Evolutionary conservation across 345 rosid species (phyloP).

Genomic region (Eucalyptus pumila): DNA sequence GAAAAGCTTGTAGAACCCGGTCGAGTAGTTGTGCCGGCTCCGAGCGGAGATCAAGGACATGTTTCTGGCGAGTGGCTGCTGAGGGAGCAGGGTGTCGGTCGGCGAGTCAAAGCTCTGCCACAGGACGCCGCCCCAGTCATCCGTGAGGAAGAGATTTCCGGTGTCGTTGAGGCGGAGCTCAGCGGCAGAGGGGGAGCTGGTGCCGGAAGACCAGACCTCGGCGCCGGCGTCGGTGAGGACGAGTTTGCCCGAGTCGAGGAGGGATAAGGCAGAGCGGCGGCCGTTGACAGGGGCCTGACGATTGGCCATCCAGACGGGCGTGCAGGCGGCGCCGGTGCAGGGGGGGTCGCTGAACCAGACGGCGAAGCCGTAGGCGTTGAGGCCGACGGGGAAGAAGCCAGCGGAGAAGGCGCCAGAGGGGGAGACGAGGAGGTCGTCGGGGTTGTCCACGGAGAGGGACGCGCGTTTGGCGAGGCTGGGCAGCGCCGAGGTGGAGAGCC

Average conservation of each 20-base stretch:
- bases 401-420: slow-evolving; percentile 3
- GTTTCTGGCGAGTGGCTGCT: slow-evolving; percentile 5
- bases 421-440: slow-evolving; percentile 2
- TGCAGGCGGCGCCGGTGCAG: not conserved
- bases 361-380: slow-evolving; percentile 11
- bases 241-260: not conserved
- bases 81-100: slow-evolving; percentile 26
- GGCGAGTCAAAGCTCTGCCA: slow-evolving; percentile 20
- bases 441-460: slow-evolving; percentile 4
- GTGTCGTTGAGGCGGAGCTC: not conserved
- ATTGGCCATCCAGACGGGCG: slow-evolving; percentile 34
- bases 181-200: not conserved
- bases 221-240: not conserved
- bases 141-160: slow-evolving; percentile 4
- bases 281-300: slow-evolving; percentile 23
- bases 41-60: slow-evolving; percentile 7
- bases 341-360: slow-evolving; percentile 11
- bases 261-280: slow-evolving; percentile 10
- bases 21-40: slow-evolving; percentile 6
- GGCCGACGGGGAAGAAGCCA: slow-evolving; percentile 13
- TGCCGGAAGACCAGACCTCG: not conserved
- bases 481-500: not conserved
- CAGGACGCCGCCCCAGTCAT: not conserved
- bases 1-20: slow-evolving; percentile 3
- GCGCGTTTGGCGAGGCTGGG: not conserved